Evolutionary conservation across 2,329 filamentous ascomycete genomes (phyloP).

Genomic region (Colletotrichum tropicicola): DNA sequence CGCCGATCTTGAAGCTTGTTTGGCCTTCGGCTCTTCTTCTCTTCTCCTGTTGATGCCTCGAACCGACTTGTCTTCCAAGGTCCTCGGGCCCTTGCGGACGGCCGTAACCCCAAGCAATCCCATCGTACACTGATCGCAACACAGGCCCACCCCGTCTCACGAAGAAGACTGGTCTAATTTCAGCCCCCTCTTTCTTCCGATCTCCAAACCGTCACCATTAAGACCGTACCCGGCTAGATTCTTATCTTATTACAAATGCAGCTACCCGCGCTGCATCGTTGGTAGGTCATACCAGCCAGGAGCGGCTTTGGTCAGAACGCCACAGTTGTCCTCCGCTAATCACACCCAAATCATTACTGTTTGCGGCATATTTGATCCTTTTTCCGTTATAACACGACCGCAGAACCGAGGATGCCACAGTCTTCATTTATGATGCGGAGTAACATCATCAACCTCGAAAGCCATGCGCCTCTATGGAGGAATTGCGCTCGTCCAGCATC

Average conservation of each 20-base stretch:
- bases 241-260: slow-evolving; percentile 3
- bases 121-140: neutral
- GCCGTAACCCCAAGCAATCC: neutral
- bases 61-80: neutral
- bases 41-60: too few relatives aligned
- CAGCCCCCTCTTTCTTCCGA: neutral
- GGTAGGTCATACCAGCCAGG: neutral
- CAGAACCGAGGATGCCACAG: neutral
- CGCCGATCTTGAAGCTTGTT: too few relatives aligned
- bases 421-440: neutral
- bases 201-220: neutral
- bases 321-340: neutral
- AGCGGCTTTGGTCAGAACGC: neutral
- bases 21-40: too few relatives aligned
- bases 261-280: neutral
- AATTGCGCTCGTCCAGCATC: neutral
- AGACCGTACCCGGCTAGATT: neutral
- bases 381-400: neutral
- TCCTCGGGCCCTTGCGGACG: slow-evolving; percentile 4
- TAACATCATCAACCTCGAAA: neutral
- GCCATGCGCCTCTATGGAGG: neutral
- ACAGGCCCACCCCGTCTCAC: neutral
- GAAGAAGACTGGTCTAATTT: neutral
- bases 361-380: neutral
- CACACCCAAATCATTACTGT: neutral